phyloP scores from a whole-genome alignment of 106 monocot species.

The Dendrobium nobile region DNA sequence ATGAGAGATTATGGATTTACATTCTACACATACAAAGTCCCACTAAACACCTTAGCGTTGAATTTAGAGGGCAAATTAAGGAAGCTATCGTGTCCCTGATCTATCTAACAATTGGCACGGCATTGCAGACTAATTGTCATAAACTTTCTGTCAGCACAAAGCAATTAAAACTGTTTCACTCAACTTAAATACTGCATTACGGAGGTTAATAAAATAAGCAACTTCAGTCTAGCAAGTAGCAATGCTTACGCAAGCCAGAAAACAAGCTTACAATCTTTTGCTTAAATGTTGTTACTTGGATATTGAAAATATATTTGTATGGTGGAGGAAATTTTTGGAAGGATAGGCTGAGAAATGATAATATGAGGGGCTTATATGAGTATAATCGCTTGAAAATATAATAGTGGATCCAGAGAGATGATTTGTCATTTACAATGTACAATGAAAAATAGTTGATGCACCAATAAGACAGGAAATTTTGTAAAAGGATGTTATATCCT shows the following conservation, averaged over 20 bases:
- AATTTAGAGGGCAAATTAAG: not conserved
- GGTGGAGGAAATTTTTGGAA: not conserved
- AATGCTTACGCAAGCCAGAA: not conserved
- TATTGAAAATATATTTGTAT: not conserved
- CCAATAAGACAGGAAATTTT: not conserved
- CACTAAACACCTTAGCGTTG: not conserved
- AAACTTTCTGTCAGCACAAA: not conserved
- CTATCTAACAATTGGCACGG: not conserved
- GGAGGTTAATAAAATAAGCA: not conserved
- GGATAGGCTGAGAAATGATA: not conserved
- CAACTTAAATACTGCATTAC: not conserved
- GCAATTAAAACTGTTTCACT: not conserved
- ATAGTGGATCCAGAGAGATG: not conserved
- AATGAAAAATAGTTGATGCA: not conserved
- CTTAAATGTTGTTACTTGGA: not conserved
- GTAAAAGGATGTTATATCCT: not conserved
- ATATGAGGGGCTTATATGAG: too few relatives aligned
- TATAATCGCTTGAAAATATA: not conserved
- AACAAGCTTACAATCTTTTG: too few relatives aligned
- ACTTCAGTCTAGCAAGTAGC: not conserved
- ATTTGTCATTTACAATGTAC: not conserved
- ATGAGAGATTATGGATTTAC: not conserved
- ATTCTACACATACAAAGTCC: not conserved
- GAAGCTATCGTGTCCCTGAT: not conserved
- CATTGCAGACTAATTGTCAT: not conserved